Evolutionary conservation across 768 basidiomycete species (phyloP).

Genomic region (Amanita molliuscula): DNA sequence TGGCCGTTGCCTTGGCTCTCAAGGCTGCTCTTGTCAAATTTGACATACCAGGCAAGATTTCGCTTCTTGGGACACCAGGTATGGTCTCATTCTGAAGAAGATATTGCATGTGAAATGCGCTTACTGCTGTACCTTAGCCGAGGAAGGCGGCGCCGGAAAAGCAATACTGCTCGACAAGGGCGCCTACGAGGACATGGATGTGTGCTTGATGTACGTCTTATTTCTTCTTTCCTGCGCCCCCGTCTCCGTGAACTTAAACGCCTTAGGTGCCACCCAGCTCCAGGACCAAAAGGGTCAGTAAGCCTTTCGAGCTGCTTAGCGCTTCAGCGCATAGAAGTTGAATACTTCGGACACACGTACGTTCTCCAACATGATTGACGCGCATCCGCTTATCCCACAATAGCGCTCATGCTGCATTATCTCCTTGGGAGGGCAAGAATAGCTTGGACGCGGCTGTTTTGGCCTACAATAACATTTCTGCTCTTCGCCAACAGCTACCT

Average conservation of each 20-base stretch:
- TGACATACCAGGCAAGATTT: constrained; percentile 56
- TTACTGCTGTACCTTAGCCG: constrained; percentile 34
- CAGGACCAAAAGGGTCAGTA: constrained; percentile 61
- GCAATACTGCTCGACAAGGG: constrained; percentile 56
- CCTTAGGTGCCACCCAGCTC: constrained; percentile 71
- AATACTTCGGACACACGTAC: constrained; percentile 69
- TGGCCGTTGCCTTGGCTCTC: constrained; percentile 63
- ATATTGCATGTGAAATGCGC: not conserved
- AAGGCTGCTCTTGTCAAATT: constrained; percentile 51
- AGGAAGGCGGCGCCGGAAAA: constrained; percentile 75
- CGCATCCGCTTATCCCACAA: not conserved
- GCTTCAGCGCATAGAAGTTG: constrained; percentile 44
- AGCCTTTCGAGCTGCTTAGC: constrained; percentile 60
- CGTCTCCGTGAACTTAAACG: not conserved
- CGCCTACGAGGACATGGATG: constrained; percentile 68
- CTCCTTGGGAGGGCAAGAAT: constrained; percentile 81
- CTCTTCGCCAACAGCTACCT: constrained; percentile 71
- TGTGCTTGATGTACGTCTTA: constrained; percentile 56
- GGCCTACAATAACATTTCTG: constrained; percentile 71
- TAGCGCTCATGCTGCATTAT: constrained; percentile 70
- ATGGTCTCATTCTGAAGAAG: constrained; percentile 4
- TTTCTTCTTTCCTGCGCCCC: not conserved
- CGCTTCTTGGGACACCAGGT: constrained; percentile 76
- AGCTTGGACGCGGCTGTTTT: constrained; percentile 83
- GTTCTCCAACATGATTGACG: constrained; percentile 9